Percentiles rank a stretch among this genome's conserved stretches.
phyloP scores from a whole-genome alignment of 1,284 basidiomycete species.

The Tilletia caries region DNA sequence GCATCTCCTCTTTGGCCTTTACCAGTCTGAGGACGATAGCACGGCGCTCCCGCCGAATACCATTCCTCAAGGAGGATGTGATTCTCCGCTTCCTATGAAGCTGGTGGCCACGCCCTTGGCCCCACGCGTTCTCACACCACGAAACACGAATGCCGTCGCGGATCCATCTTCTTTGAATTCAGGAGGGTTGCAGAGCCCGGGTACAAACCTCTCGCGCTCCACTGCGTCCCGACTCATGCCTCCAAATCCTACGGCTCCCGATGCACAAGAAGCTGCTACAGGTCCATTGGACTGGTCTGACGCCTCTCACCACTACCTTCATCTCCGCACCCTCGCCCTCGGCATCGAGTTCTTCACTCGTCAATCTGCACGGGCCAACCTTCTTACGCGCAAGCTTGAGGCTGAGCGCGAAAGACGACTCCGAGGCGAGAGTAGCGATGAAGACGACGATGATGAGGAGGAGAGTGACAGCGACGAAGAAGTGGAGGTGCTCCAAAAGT shows the following conservation, averaged over 20 bases:
- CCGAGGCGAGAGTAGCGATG: background rate
- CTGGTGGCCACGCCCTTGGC: background rate
- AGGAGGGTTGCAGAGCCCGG: too few relatives aligned
- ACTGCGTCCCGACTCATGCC: background rate
- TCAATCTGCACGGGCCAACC: slow-evolving; percentile 39
- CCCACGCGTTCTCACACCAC: background rate
- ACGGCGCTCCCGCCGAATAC: background rate
- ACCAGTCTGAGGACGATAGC: background rate
- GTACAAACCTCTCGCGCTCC: too few relatives aligned
- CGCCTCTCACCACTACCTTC: slow-evolving; percentile 41
- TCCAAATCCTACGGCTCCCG: background rate
- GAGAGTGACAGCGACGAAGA: slow-evolving; percentile 7
- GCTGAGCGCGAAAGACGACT: slow-evolving; percentile 20
- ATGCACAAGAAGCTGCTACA: background rate
- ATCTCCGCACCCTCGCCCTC: slow-evolving; percentile 32
- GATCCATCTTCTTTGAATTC: background rate
- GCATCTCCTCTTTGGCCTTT: too few relatives aligned
- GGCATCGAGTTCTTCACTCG: slow-evolving; percentile 48
- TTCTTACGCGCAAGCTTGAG: slow-evolving; percentile 41
- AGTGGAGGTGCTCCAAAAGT: background rate
- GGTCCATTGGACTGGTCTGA: slow-evolving; percentile 39
- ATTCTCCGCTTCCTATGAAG: background rate
- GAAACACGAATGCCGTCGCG: background rate
- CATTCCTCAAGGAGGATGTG: background rate
- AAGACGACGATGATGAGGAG: slow-evolving; percentile 4